Evolutionary conservation across 176 grass and related monocot species (phyloP).

Genomic region (Ensete ventricosum): DNA sequence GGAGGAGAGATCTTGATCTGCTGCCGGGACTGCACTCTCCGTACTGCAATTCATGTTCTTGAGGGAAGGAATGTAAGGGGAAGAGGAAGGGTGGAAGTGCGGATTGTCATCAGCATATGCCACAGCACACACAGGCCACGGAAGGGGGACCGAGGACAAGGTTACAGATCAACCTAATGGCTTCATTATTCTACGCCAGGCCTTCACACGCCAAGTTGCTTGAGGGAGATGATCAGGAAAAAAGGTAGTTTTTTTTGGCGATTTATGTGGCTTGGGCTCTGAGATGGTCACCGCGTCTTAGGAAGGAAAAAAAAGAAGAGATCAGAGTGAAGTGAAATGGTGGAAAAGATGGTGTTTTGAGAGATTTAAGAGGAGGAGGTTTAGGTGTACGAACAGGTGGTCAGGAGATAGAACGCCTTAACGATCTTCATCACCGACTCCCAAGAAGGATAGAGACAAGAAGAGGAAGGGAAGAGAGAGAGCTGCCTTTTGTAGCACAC

Average conservation of each 20-base stretch:
- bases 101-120: no score
- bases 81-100: no score
- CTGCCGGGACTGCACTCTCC: no score
- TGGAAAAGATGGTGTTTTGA: constrained; percentile 13
- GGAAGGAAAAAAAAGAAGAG: background rate
- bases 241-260: background rate
- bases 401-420: constrained; percentile 37
- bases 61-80: no score
- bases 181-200: background rate
- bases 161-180: constrained; percentile 1
- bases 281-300: constrained; percentile 9
- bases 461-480: background rate
- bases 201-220: background rate
- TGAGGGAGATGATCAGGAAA: background rate
- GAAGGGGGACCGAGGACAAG: background rate
- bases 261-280: constrained; percentile 5
- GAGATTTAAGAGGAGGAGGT: constrained; percentile 27
- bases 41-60: no score
- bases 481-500: background rate
- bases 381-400: constrained; percentile 53
- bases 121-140: background rate
- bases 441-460: background rate
- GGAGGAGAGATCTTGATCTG: no score
- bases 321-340: background rate
- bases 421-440: constrained; percentile 8